Base-by-base conservation (phyloP, 805 yeast genomes). In the Hanseniaspora lachancei region DNA sequence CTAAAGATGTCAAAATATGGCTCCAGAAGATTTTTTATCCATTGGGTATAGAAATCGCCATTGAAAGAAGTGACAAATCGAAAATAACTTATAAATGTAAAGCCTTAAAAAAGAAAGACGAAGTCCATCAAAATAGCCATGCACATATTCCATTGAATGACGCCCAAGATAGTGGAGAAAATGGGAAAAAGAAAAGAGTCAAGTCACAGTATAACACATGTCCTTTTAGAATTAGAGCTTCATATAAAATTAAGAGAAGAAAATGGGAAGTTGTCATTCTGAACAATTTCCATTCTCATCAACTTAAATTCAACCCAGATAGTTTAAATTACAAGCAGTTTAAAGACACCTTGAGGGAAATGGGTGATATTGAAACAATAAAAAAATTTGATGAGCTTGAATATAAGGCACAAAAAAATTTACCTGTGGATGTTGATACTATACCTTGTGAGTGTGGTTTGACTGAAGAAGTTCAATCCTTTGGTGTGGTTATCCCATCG, bases 161-260 rank as follows among this genome's bases (percentile, higher is more conserved):
- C 5, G 29, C 35, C 13, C 5, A 8, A 3, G 34, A 23, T 39
- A 12, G 16, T 15, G 48, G 39, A 3, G 55, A 53, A 40, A 27
- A 13, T 13, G 49, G 39, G 15, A 50, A 50, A 15, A 55, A 64
- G 56, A 66, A 65, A 55, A 60, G 71, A 47, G 57, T 63, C 2
- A 69, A 66, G 2, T 66, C 70, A 20, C 62, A 67, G 55, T 68
- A 64, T 54, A 69, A 69, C 15, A 71, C 73, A 23, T 82, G 87
- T 62, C 86, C 86, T 2, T 82, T 82, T 62, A 71, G 83, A 63
- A 74, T 82, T 44, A 66, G 88, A 55, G 86, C 86, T 2, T 80
- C 82, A 60, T 80, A 70, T 61, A 76, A 82, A 1, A 60, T 77
- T 12, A 68, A 80, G 58, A 71, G 76, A 38, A 69, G 72, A 57